These are phyloP conservation scores for Alisma plantagoaquatica DNA, from an alignment of 106 monocot genomes.

Conservation along the genomic window DNA sequence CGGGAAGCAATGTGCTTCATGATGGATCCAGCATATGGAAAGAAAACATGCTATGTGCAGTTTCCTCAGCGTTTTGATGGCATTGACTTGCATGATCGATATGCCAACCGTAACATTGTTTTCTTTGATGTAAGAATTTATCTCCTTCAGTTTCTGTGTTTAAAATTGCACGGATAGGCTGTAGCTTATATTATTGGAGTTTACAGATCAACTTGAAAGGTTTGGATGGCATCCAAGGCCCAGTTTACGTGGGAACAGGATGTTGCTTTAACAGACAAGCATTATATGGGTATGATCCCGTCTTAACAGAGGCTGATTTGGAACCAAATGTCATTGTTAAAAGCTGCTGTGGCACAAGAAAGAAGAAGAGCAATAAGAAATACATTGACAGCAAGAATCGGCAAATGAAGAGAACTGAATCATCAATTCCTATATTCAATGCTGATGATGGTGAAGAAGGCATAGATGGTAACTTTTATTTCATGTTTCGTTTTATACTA, in stretches of 20 bases:
- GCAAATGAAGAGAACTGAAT: conserved; percentile 66
- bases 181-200: background rate
- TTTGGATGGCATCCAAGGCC: conserved; percentile 80
- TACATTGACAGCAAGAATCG: conserved; percentile 1
- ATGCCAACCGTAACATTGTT: conserved; percentile 55
- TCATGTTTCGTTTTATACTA: no score
- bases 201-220: conserved; percentile 85
- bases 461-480: background rate
- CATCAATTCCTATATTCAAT: conserved; percentile 47
- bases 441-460: background rate
- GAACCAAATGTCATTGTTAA: background rate
- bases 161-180: background rate
- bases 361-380: background rate
- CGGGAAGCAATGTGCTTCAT: conserved; percentile 61
- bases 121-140: conserved; percentile 54
- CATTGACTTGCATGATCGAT: conserved; percentile 57
- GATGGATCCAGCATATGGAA: conserved; percentile 54
- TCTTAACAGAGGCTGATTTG: conserved; percentile 6
- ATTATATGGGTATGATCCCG: conserved; percentile 83
- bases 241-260: conserved; percentile 84
- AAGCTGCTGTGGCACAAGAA: background rate
- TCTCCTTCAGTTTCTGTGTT: background rate
- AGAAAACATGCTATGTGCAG: conserved; percentile 55
- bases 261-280: conserved; percentile 85
- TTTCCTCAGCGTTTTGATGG: conserved; percentile 71